Conservation (phyloP, 352 stramenopile species). For the Phytophthora kernoviae region DNA sequence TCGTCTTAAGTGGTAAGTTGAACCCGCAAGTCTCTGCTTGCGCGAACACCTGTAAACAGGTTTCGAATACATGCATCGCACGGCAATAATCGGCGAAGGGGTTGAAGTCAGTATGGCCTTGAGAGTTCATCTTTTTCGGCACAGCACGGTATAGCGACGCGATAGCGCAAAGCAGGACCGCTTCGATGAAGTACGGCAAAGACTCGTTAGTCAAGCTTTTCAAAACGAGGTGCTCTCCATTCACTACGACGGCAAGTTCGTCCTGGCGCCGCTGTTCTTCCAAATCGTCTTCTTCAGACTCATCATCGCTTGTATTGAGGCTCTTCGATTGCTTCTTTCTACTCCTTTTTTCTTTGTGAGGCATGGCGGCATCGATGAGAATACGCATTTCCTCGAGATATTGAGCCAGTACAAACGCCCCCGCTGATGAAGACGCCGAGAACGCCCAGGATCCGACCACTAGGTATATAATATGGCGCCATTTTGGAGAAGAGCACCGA, state of each 20-base stretch:
- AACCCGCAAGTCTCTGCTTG: constrained; percentile 56
- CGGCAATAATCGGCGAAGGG: constrained; percentile 52
- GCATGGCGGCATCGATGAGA: constrained; percentile 38
- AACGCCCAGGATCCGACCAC: constrained; percentile 65
- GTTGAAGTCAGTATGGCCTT: constrained; percentile 18
- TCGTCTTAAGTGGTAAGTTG: constrained; percentile 58
- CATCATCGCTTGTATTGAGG: constrained; percentile 22
- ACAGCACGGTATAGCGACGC: constrained; percentile 49
- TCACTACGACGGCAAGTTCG: constrained; percentile 32
- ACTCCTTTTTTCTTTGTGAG: constrained; percentile 5
- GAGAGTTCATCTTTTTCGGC: constrained; percentile 27
- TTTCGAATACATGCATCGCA: constrained; percentile 48
- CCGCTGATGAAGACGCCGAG: constrained; percentile 27
- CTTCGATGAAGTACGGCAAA: constrained; percentile 64
- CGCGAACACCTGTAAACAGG: constrained; percentile 48
- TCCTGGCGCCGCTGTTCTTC: constrained; percentile 32
- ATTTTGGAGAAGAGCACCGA: constrained; percentile 45
- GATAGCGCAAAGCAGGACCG: constrained; percentile 53
- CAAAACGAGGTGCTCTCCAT: constrained; percentile 67
- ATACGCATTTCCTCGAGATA: constrained; percentile 56
- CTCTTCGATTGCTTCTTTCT: constrained; percentile 12
- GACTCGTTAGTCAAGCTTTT: constrained; percentile 71
- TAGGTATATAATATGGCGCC: constrained; percentile 58
- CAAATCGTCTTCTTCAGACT: constrained; percentile 34
- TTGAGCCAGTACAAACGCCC: constrained; percentile 41